Base-by-base conservation (phyloP, 257 asterid species). In the Jaltomata sinuosa region DNA sequence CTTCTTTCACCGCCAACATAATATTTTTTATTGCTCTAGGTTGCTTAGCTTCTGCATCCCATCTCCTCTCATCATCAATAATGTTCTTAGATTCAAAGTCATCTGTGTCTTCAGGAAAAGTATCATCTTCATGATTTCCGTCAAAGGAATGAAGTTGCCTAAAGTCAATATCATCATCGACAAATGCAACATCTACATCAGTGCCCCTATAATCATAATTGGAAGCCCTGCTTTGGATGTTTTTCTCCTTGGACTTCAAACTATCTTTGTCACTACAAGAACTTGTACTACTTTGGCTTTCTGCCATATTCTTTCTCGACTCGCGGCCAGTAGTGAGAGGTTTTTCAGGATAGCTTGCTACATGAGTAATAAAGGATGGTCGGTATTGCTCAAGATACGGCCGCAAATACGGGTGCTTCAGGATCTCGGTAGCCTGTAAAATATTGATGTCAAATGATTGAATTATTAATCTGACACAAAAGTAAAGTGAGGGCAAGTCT, bases 241-340 rank as follows among this genome's bases (percentile, higher is more conserved):
- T 90, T 84, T 88, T 91, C 85, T 95, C 97, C 84, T 87, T 89
- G 57, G 93, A 91, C 85, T 84, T 81, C 76, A 92, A 86, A 92
- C 93, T 93, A 84, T 93, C 99, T 84, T 92, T 91, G 84, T 95
- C 99, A 77, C 99, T 94, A 89, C 97, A 97, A 55, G 98, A 95
- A 85, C 99, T 95, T 88, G 85, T 93, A 90, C 99, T 95, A 68
- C 98, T 92, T 83, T 91, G 99, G 92, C 98, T 97, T 83, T 95
- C 98, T n/a, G 89, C 97, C 97, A 93, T 94, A 80, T 61, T 91
- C 87, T 84, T 95, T 81, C 93, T 84, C 69, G 84, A 79, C 42
- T 88, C 90, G 32, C 89, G 90, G 82, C 89, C 68, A 38, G 55
- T 32, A 50, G 84, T 49, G 80, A 86, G 87, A 83, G 90, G 92